These are phyloP conservation scores for Schrenkiella parvula DNA, from an alignment of 345 rosid genomes.

Conservation along the genomic window DNA sequence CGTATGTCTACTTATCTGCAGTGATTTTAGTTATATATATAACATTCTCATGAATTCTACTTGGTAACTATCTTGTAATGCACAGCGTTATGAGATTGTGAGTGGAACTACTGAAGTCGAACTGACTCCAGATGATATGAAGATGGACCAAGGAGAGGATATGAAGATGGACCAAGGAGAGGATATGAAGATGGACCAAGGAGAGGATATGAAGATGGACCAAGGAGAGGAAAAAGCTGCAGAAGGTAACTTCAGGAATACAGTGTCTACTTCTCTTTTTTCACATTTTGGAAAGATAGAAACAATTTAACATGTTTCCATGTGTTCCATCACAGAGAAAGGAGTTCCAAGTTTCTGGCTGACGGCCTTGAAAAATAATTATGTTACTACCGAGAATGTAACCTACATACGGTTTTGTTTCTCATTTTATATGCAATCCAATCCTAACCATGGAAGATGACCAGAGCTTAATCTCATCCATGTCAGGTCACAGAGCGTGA, in stretches of 20 bases:
- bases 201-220: conserved; percentile 39
- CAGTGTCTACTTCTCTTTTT: background rate
- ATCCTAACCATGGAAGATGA: background rate
- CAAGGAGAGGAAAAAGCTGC: conserved; percentile 47
- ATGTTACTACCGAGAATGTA: conserved; percentile 72
- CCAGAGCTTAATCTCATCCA: background rate
- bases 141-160: conserved; percentile 48
- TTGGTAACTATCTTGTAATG: background rate
- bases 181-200: conserved; percentile 43
- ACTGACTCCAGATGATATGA: conserved; percentile 40
- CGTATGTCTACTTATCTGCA: background rate
- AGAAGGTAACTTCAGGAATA: conserved; percentile 43
- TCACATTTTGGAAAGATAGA: background rate
- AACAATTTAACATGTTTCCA: background rate
- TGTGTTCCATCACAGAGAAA: conserved; percentile 48
- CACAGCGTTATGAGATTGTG: conserved; percentile 78
- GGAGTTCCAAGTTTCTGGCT: conserved; percentile 97
- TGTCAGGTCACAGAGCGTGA: conserved; percentile 75
- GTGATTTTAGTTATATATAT: background rate
- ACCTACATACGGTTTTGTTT: background rate
- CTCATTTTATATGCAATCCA: background rate
- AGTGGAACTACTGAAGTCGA: conserved; percentile 66
- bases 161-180: conserved; percentile 44
- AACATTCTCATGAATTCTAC: background rate
- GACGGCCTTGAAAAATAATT: conserved; percentile 79